Conservation (phyloP, 176 grass and related monocot genomes). For the Phoenix dactylifera region DNA sequence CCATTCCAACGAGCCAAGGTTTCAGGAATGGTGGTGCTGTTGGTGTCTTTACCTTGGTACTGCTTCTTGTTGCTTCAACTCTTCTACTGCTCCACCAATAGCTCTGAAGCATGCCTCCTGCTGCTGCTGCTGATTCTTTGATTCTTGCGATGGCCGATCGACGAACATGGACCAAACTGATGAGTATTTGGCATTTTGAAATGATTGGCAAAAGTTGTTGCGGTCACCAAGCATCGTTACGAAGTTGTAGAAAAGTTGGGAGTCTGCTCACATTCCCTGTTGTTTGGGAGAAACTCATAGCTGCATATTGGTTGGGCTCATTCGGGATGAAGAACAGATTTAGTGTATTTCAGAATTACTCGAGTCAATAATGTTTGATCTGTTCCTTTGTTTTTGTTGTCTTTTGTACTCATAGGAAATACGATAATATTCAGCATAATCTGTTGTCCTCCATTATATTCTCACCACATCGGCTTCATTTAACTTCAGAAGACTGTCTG, state of each 20-base stretch:
- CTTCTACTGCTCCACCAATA: too few species aligned
- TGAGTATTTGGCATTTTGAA: conserved; percentile 12
- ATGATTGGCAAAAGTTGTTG: not conserved
- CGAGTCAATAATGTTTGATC: conserved; percentile 1
- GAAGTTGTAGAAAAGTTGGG: not conserved
- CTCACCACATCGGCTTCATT: too few species aligned
- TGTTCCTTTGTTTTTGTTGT: not conserved
- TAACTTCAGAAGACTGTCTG: too few species aligned
- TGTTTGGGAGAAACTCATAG: not conserved
- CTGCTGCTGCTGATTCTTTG: too few species aligned
- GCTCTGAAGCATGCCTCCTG: too few species aligned
- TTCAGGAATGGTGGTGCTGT: too few species aligned
- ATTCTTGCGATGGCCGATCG: not conserved
- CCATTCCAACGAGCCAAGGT: too few species aligned
- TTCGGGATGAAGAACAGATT: not conserved
- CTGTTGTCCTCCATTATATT: not conserved
- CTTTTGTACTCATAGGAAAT: conserved; percentile 1
- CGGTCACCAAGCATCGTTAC: not conserved
- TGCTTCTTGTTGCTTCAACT: too few species aligned
- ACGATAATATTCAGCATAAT: not conserved
- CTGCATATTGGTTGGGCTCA: not conserved
- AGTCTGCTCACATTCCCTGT: not conserved
- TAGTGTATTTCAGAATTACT: not conserved
- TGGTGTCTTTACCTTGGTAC: too few species aligned
- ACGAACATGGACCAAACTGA: conserved; percentile 23